A percentile compares a stretch with the other conserved stretches of the same genome.
These are phyloP conservation scores for Xylaria sp. DNA, from an alignment of 2,329 filamentous ascomycete species.

Conservation along the genomic window DNA sequence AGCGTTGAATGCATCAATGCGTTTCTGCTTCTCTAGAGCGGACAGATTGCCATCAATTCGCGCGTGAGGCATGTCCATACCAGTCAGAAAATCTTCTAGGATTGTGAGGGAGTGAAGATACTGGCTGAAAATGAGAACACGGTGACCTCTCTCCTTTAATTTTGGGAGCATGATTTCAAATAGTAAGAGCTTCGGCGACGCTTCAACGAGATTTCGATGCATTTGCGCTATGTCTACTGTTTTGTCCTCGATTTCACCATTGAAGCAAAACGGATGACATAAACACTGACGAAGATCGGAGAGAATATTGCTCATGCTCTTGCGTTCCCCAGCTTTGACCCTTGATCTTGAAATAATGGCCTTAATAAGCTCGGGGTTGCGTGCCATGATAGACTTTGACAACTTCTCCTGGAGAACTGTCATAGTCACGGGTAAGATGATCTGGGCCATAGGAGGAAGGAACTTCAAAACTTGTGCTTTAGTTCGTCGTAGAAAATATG, in stretches of 20 bases:
- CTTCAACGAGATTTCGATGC: conserved; percentile 87
- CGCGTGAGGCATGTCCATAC: conserved; percentile 76
- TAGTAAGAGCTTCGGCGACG: conserved; percentile 87
- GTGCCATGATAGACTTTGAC: conserved; percentile 91
- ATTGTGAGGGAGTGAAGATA: conserved; percentile 91
- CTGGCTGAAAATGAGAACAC: conserved; percentile 95
- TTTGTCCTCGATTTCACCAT: conserved; percentile 86
- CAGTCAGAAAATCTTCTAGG: conserved; percentile 88
- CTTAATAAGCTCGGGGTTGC: conserved; percentile 88
- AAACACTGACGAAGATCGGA: conserved; percentile 95
- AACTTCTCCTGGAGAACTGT: conserved; percentile 91
- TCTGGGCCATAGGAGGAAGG: conserved; percentile 90
- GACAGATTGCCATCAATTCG: conserved; percentile 88
- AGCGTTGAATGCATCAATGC: conserved; percentile 93
- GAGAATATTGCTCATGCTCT: conserved; percentile 90
- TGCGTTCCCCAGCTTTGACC: conserved; percentile 76
- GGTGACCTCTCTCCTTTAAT: conserved; percentile 83
- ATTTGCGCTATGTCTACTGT: conserved; percentile 68
- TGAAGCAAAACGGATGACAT: conserved; percentile 97
- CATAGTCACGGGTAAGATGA: conserved; percentile 97
- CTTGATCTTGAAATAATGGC: conserved; percentile 80
- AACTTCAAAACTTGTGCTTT: conserved; percentile 93
- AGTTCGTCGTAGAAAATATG: conserved; percentile 77
- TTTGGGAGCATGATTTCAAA: conserved; percentile 89
- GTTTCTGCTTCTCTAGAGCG: conserved; percentile 88